Evolutionary conservation across 2,329 filamentous ascomycete species (phyloP), one percentile per base, ranked within the genome.

Genomic region (Paecilomyces dactylethromorphus): DNA sequence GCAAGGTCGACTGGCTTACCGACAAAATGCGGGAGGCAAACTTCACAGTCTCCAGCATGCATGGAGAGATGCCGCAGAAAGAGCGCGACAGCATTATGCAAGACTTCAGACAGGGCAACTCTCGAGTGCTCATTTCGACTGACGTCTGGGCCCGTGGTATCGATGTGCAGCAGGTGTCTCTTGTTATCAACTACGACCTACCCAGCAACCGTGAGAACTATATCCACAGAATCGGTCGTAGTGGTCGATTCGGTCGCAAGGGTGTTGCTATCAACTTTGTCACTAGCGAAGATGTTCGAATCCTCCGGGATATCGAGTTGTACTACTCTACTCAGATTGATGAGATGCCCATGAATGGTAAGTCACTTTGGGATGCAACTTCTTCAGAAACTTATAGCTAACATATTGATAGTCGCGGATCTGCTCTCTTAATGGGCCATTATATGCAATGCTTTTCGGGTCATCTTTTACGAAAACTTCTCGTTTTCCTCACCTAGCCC

Each of bases 261-360:
- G 94, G 94, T 84, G 94, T 99, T 65, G 94, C 94, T 39, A 99
- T 99, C 83, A 99, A 99, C 82, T 99, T 99, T 72, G 94, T 99
- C 65, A 99, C 94, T 2, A 95, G 90, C 71, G 94, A 99, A 69
- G 94, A 99, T 74, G 94, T 99, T 60, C 89, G 94, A 73, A 99
- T 99, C 73, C 83, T 99, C 69, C 87, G 94, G 66, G 94, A 99
- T 74, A 99, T 99, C 70, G 94, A 99, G 81, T 80, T 96, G 70
- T 96, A 95, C 79, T 96, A 96, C 78, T 95, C 91, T 15, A 96
- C 92, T 53, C 92, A 97, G 79, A 96, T 97, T 67, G 92, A 97
- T 69, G 92, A 97, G 81, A 97, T 97, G 92, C 92, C 92, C 18
- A 97, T 97, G 92, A 97, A 97, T 71, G 91, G 91, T 72, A 85